Conservation (phyloP, 257 asterid genomes). For the Orobanche coerulescens region DNA sequence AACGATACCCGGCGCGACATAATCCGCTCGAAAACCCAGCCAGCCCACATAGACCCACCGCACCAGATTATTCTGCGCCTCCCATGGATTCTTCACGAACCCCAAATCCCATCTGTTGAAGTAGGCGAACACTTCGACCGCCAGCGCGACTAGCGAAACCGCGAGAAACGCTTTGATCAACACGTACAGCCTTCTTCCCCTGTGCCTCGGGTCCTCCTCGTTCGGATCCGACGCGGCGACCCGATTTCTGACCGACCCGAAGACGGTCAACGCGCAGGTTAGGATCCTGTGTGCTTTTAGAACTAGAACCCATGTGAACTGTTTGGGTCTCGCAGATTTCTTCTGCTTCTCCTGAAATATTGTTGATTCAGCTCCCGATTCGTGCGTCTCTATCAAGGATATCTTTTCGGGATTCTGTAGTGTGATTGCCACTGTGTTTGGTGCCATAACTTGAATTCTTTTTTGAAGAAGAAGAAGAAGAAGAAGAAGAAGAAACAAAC, state of each 20-base stretch:
- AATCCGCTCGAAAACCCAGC: slow-evolving; percentile 59
- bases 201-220: slow-evolving; percentile 63
- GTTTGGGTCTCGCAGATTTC: slow-evolving; percentile 52
- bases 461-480: too few relatives aligned
- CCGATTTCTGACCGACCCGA: slow-evolving; percentile 55
- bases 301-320: slow-evolving; percentile 55
- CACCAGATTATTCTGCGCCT: slow-evolving; percentile 47
- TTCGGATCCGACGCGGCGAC: slow-evolving; percentile 57
- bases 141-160: slow-evolving; percentile 51
- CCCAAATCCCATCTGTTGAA: slow-evolving; percentile 67
- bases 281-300: slow-evolving; percentile 55
- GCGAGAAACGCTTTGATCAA: slow-evolving; percentile 68
- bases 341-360: slow-evolving; percentile 60
- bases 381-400: slow-evolving; percentile 42
- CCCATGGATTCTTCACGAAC: slow-evolving; percentile 27
- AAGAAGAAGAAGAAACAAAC: too few relatives aligned
- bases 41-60: slow-evolving; percentile 69
- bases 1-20: slow-evolving; percentile 54
- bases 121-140: slow-evolving; percentile 56
- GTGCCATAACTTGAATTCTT: slow-evolving; percentile 77
- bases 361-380: slow-evolving; percentile 25
- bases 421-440: slow-evolving; percentile 63
- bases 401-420: slow-evolving; percentile 55
- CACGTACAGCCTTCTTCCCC: slow-evolving; percentile 53
- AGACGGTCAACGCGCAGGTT: slow-evolving; percentile 31